phyloP scores from a whole-genome alignment of 208 protist species.

The Porcisia deanei region DNA sequence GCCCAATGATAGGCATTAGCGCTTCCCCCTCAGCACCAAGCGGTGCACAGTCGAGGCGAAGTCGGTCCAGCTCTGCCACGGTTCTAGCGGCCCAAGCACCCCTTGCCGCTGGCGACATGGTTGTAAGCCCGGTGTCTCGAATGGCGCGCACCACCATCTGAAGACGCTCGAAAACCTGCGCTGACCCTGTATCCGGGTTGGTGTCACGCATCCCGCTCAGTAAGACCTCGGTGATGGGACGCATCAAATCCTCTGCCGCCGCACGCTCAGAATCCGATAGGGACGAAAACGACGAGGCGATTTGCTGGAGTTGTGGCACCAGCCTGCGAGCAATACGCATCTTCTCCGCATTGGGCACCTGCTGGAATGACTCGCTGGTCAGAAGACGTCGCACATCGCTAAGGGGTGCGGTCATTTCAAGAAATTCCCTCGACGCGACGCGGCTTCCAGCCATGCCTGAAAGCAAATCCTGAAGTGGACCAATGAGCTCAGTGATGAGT shows the following conservation, averaged over 20 bases:
- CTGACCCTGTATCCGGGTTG: neutral
- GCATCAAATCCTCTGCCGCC: conserved; percentile 38
- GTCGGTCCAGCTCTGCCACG: conserved; percentile 24
- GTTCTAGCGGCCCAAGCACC: conserved; percentile 26
- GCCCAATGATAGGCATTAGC: conserved; percentile 34
- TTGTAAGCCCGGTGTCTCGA: conserved; percentile 43
- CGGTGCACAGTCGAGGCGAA: conserved; percentile 30
- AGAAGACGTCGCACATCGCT: conserved; percentile 44
- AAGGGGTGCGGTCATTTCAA: conserved; percentile 38
- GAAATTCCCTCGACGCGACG: conserved; percentile 31
- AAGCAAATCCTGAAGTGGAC: conserved; percentile 53
- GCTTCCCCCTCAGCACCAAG: conserved; percentile 29
- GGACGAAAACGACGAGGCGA: conserved; percentile 34
- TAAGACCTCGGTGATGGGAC: conserved; percentile 46
- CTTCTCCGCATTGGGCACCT: conserved; percentile 29
- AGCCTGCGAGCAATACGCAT: conserved; percentile 29
- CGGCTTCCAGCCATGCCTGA: conserved; percentile 21
- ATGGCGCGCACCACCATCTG: conserved; percentile 40
- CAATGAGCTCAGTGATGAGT: conserved; percentile 49
- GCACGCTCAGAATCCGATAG: conserved; percentile 41
- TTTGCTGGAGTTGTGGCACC: conserved; percentile 53
- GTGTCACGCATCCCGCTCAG: conserved; percentile 10
- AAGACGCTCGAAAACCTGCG: conserved; percentile 41
- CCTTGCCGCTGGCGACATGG: conserved; percentile 25
- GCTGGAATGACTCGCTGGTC: conserved; percentile 36